Evolutionary conservation across 73 alveolate species (phyloP).

Genomic region (Tetrahymena malaccensis): DNA sequence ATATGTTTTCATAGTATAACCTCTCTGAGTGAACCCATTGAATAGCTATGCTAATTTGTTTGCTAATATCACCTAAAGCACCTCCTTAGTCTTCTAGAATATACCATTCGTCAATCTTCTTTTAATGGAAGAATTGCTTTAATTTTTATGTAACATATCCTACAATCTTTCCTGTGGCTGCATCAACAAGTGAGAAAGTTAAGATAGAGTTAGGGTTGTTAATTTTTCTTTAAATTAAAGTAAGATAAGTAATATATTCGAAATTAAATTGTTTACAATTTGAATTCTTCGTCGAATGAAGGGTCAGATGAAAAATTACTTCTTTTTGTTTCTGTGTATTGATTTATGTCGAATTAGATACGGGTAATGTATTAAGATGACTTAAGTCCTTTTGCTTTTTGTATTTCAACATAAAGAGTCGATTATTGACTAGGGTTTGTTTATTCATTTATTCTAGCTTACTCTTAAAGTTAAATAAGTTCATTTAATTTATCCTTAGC

Average conservation of each 20-base stretch:
- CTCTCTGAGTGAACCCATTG: neutral
- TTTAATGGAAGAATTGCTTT: neutral
- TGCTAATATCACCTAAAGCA: neutral
- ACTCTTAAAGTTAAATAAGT: neutral
- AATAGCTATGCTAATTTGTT: neutral
- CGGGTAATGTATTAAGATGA: neutral
- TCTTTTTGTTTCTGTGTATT: neutral
- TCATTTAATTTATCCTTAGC: neutral
- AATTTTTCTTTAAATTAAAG: neutral
- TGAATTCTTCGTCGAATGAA: neutral
- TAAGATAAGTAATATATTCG: neutral
- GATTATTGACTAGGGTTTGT: neutral
- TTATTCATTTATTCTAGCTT: neutral
- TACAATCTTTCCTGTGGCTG: neutral
- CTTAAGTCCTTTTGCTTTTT: neutral
- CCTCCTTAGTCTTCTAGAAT: neutral
- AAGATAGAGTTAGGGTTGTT: neutral
- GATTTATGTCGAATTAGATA: neutral
- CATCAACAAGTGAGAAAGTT: neutral
- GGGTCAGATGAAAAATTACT: neutral
- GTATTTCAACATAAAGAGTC: neutral
- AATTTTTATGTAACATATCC: neutral
- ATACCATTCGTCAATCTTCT: neutral
- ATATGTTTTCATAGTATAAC: neutral
- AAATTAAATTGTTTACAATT: neutral